Evolutionary conservation across 2,329 filamentous ascomycete species (phyloP), one percentile per base, ranked within the genome.

Genomic region (Fusarium anguioides): DNA sequence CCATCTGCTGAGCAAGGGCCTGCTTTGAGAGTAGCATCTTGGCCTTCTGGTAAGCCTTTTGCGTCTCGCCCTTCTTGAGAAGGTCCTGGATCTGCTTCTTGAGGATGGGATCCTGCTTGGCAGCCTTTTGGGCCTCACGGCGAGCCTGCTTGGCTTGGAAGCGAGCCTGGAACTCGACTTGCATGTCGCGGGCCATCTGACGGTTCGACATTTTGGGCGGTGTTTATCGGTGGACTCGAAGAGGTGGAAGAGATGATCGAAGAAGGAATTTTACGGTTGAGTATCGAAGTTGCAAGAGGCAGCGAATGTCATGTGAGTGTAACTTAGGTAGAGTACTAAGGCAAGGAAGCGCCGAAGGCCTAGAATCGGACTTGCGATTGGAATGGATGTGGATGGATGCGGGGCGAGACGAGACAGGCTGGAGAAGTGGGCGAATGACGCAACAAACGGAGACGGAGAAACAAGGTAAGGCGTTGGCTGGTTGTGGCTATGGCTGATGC

Each of bases 71-170:
- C 73, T 87, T 87, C 73, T 87, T 87, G 66, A 89, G 81, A 39
- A 88, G 83, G 72, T 84, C 86, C 70, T 88, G 86, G 72, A 88
- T 88, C 77, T 89, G 86, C 77, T 88, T 88, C 79, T 87, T 86
- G 60, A 88, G 79, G 60, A 86, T 80, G 56, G 84, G 85, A 70
- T 88, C 86, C 74, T 87, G 84, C 78, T 88, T 88, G 59, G 83
- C 81, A 18, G 86, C 86, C 76, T 88, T 88, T 69, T 84, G 82
- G 55, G 86, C 85, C 72, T 88, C 86, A 71, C 86, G 85, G 33
- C 86, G 84, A 65, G 86, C 86, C 73, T 88, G 86, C 75, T 88
- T 88, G 56, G 86, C 86, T 76, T 87, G 85, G 78, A 89, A 87
- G 76, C 86, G 84, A 62, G 86, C 86, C 75, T 88, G 85, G 75